These are phyloP conservation scores for Neurospora tetraspora DNA, from an alignment of 495 filamentous ascomycete genomes.

Conservation along the genomic window DNA sequence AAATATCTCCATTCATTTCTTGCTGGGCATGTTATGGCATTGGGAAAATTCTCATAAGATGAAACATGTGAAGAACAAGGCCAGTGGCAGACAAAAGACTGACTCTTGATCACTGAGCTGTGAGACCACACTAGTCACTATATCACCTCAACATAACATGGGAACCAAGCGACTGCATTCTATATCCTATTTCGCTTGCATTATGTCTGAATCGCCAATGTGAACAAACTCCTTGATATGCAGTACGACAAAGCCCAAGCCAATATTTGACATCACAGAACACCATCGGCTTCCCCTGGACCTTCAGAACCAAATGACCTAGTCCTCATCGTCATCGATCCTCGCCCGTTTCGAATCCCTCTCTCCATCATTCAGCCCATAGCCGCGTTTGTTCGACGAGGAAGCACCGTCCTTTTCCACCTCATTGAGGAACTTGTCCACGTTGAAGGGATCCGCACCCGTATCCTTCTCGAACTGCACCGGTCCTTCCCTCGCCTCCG, in stretches of 20 bases:
- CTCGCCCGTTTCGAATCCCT: constrained; percentile 66
- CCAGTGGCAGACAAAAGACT: too few relatives aligned
- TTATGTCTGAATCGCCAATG: background rate
- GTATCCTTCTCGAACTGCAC: constrained; percentile 97
- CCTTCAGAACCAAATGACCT: background rate
- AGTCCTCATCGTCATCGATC: constrained; percentile 62
- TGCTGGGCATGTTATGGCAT: background rate
- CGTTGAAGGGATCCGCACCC: constrained; percentile 76
- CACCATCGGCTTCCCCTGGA: background rate
- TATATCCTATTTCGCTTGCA: background rate
- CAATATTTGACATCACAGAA: background rate
- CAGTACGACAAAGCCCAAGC: background rate
- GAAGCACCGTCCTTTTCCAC: constrained; percentile 43
- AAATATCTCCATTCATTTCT: background rate
- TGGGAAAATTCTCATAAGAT: background rate
- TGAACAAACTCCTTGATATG: background rate
- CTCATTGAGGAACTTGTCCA: constrained; percentile 84
- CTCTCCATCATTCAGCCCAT: constrained; percentile 72
- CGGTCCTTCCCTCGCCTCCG: constrained; percentile 80
- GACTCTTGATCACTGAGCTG: too few relatives aligned
- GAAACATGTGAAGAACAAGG: background rate
- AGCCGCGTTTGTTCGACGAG: constrained; percentile 60
- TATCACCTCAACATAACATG: background rate
- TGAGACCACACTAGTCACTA: background rate
- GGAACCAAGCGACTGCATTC: background rate